A percentile compares a stretch with the other conserved stretches of the same genome.
Conservation (phyloP, 495 filamentous ascomycete genomes). For the Haplographium delicatum region DNA sequence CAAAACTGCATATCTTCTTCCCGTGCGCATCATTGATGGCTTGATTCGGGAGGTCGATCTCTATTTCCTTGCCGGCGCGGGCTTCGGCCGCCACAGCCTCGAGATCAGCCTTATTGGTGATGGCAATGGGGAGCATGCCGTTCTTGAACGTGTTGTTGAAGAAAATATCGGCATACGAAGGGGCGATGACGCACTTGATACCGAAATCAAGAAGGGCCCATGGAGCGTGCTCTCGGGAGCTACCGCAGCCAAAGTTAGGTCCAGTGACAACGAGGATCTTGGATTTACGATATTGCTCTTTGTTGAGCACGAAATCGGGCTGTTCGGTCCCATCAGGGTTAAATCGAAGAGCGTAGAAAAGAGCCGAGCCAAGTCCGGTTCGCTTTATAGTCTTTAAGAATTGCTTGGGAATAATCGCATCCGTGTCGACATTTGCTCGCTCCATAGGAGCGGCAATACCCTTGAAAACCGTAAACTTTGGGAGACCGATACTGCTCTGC, state of each 20-base stretch:
- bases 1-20: slow-evolving; percentile 66
- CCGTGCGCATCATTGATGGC: slow-evolving; percentile 72
- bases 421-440: slow-evolving; percentile 87
- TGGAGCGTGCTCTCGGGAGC: slow-evolving; percentile 90
- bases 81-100: slow-evolving; percentile 74
- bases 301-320: slow-evolving; percentile 82
- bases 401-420: slow-evolving; percentile 98
- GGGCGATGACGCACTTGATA: slow-evolving; percentile 88
- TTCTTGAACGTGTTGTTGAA: slow-evolving; percentile 99
- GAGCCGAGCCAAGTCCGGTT: slow-evolving; percentile 80
- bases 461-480: slow-evolving; percentile 75
- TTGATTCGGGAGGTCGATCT: slow-evolving; percentile 86
- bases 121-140: slow-evolving; percentile 88
- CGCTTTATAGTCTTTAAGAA: slow-evolving; percentile 99
- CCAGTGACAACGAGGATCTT: slow-evolving; percentile 95
- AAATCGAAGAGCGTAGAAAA: slow-evolving; percentile 81
- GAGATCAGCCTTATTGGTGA: slow-evolving; percentile 61
- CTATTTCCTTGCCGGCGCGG: slow-evolving; percentile 75
- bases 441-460: slow-evolving; percentile 88
- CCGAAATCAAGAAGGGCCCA: slow-evolving; percentile 97
- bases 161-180: slow-evolving; percentile 94
- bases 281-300: slow-evolving; percentile 74
- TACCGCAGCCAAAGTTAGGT: slow-evolving; percentile 93
- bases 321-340: slow-evolving; percentile 67
- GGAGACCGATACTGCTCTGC: slow-evolving; percentile 56